These are phyloP conservation scores for Trichoderma breve DNA, from an alignment of 2,329 filamentous ascomycete species.

Conservation along the genomic window DNA sequence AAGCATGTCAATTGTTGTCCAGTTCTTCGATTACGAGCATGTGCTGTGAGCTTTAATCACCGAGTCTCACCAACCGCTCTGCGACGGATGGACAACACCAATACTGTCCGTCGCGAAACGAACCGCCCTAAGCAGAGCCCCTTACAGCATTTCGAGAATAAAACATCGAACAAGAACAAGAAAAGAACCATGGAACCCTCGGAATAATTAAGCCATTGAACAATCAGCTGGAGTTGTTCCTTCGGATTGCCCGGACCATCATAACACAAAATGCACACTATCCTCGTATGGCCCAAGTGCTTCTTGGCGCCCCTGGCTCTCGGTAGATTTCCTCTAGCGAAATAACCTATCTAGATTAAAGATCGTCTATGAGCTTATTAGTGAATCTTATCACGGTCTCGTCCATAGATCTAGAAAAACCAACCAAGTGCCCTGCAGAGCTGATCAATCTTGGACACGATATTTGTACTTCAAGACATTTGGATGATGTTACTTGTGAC, in stretches of 20 bases:
- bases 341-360: not conserved
- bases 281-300: not conserved
- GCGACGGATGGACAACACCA: not conserved
- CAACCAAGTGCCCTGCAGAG: not conserved
- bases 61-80: not conserved
- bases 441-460: not conserved
- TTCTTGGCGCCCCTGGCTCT: not conserved
- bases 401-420: not conserved
- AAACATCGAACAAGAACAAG: not conserved
- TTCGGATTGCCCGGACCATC: not conserved
- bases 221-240: not conserved
- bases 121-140: not conserved
- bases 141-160: not conserved
- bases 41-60: not conserved
- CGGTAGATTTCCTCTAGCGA: not conserved
- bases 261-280: not conserved
- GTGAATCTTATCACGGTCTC: not conserved
- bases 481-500: not conserved
- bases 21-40: fast-evolving
- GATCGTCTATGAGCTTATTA: not conserved
- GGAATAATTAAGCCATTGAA: not conserved
- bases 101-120: not conserved
- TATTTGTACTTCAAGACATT: not conserved
- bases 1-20: not conserved
- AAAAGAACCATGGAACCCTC: not conserved